Evolutionary conservation across 73 alveolate genomes (phyloP).

Genomic region (Symbiodinium natans): DNA sequence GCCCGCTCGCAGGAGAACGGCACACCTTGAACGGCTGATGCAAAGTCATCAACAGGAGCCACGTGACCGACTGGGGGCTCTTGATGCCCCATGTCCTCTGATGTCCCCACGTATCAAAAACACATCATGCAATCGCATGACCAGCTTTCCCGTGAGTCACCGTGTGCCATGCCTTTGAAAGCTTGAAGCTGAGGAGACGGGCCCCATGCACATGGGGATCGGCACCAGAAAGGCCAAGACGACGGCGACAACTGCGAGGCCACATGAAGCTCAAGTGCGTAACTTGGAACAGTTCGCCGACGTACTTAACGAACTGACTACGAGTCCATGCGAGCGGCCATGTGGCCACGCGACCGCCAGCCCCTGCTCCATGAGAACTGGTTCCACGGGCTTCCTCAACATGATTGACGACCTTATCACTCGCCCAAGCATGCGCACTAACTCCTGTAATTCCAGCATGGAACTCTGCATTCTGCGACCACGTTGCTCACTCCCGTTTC

Average conservation of each 20-base stretch:
- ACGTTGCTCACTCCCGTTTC: neutral
- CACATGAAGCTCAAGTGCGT: too few species aligned
- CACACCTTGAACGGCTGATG: conserved; percentile 32
- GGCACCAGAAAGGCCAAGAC: conserved; percentile 38
- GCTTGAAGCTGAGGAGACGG: neutral
- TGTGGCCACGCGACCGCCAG: neutral
- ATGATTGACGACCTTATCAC: too few species aligned
- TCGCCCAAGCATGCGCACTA: neutral
- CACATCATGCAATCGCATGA: too few species aligned
- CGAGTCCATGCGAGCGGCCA: too few species aligned
- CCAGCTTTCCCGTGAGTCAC: too few species aligned
- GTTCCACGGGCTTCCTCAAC: conserved; percentile 8
- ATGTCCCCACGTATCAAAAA: too few species aligned
- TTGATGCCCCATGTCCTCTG: too few species aligned
- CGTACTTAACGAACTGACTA: too few species aligned
- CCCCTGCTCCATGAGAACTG: neutral
- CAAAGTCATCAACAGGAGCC: too few species aligned
- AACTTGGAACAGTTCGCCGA: too few species aligned
- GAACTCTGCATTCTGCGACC: neutral
- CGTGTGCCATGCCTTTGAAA: too few species aligned
- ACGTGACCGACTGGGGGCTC: too few species aligned
- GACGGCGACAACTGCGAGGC: neutral
- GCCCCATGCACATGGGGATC: conserved; percentile 65
- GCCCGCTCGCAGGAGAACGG: conserved; percentile 2
- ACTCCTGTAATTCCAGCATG: neutral